phyloP scores from a whole-genome alignment of 2,329 filamentous ascomycete species.

The Nemania sp. region DNA sequence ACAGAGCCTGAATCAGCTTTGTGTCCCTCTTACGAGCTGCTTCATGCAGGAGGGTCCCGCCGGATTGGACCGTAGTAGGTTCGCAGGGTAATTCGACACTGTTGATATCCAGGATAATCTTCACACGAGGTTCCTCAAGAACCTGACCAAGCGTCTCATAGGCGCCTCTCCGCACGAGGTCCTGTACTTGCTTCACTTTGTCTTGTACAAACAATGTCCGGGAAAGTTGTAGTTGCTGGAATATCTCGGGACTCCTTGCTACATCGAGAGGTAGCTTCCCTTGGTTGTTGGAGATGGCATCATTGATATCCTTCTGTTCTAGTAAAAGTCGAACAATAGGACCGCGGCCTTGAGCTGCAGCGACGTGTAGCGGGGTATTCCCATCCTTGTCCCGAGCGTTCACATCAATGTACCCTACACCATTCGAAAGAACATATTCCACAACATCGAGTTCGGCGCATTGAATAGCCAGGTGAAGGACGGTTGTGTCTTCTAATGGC shows the following conservation, averaged over 20 bases:
- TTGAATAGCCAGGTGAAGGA: conserved; percentile 93
- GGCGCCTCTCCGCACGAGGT: conserved; percentile 76
- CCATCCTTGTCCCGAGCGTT: conserved; percentile 94
- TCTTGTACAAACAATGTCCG: conserved; percentile 89
- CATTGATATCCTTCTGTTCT: conserved; percentile 86
- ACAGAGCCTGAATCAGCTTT: conserved; percentile 86
- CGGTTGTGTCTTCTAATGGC: conserved; percentile 82
- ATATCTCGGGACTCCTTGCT: conserved; percentile 92
- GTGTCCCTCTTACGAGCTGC: conserved; percentile 89
- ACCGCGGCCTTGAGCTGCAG: conserved; percentile 82
- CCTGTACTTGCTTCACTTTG: conserved; percentile 86
- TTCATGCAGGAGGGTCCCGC: conserved; percentile 94
- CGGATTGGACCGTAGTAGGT: conserved; percentile 77
- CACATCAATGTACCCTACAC: conserved; percentile 76
- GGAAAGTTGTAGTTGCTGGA: conserved; percentile 91
- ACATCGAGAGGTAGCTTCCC: conserved; percentile 89
- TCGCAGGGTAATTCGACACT: conserved; percentile 89
- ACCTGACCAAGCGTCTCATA: conserved; percentile 84
- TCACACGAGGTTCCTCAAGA: conserved; percentile 85
- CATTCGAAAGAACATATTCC: conserved; percentile 90
- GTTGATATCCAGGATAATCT: conserved; percentile 91
- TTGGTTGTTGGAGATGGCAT: conserved; percentile 85
- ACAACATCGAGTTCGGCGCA: conserved; percentile 93
- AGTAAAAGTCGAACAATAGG: conserved; percentile 86
- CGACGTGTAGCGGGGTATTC: conserved; percentile 92